Evolutionary conservation across 1,139 yeast species (phyloP), one percentile per base, ranked within the genome.

Genomic region (Debaryomyces coudertii): DNA sequence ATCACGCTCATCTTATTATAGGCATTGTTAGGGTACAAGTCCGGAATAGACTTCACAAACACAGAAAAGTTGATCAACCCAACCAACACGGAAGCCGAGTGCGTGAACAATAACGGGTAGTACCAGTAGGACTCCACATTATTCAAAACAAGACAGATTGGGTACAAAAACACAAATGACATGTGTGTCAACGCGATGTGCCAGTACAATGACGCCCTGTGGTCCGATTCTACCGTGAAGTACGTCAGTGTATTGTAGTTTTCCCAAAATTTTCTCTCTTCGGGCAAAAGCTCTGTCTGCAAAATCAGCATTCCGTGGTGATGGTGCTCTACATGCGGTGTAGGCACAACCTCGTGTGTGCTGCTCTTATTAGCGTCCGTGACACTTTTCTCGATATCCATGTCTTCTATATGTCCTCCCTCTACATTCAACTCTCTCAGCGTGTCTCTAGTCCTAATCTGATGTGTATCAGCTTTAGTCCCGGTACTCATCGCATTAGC

Each of bases 261-360:
- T 46, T 83, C 85, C 98, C 98, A 92, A 64, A 77, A 90, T 22
- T 76, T 63, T 46, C 82, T 71, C 64, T 90, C 97, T 45, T 82
- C 86, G 0, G 93, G 87, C 33, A 83, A 76, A 41, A 90, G 71
- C 24, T 80, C 59, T 1, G 89, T 87, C 42, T 87, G 72, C 39
- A 90, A 71, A 36, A 90, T 87, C 0, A 96, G 93, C 49, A 79
- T 62, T 0, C 97, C 96, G 58, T 90, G 97, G 47, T 69, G 60
- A 57, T 80, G 83, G 37, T 67, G 69, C 51, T 60, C 62, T 33
- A 75, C 81, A 62, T 86, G 90, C 20, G 85, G 73, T 1, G 65
- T 61, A 0, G 83, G 80, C 8, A 40, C 45, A 31, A 52, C 36
- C 41, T 39, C 44, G 7, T 33, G 34, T 14, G 47, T 33, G 23